Evolutionary conservation across 768 basidiomycete genomes (phyloP).

Genomic region (Cystobasidium ongulense): DNA sequence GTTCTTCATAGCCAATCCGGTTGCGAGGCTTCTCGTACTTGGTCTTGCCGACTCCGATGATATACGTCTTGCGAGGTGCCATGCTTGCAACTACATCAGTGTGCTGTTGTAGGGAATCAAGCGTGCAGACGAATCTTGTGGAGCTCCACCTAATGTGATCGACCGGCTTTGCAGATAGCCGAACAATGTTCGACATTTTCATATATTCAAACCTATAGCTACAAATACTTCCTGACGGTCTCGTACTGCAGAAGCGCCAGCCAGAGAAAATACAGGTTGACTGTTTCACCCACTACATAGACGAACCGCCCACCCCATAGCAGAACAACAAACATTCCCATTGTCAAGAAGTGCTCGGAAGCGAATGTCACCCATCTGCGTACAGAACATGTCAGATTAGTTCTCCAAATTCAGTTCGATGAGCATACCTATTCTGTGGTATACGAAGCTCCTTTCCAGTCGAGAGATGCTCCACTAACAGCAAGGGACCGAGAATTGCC

Average conservation of each 20-base stretch:
- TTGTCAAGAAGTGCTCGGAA: neutral
- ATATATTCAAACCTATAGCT: too few relatives aligned
- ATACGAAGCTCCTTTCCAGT: conserved; percentile 24
- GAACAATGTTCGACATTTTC: neutral
- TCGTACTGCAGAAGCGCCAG: conserved; percentile 11
- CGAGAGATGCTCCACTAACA: conserved; percentile 38
- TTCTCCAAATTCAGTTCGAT: neutral
- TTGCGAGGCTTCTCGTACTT: conserved; percentile 63
- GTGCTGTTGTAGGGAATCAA: too few relatives aligned
- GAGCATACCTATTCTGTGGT: neutral
- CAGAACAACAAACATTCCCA: neutral
- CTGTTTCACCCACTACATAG: neutral
- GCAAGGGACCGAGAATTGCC: conserved; percentile 39
- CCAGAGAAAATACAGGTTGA: neutral
- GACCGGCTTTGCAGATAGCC: neutral
- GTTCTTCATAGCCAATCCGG: conserved; percentile 53
- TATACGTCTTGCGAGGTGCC: conserved; percentile 26
- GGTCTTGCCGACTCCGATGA: conserved; percentile 67
- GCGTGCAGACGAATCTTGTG: too few relatives aligned
- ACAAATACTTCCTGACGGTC: neutral
- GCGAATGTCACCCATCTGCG: neutral
- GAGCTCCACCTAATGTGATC: too few relatives aligned
- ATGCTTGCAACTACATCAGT: too few relatives aligned
- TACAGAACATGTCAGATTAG: neutral
- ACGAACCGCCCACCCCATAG: neutral